Evolutionary conservation across 768 basidiomycete genomes (phyloP), one percentile per base, ranked within the genome.

Genomic region (Hysterangium stoloniferum): DNA sequence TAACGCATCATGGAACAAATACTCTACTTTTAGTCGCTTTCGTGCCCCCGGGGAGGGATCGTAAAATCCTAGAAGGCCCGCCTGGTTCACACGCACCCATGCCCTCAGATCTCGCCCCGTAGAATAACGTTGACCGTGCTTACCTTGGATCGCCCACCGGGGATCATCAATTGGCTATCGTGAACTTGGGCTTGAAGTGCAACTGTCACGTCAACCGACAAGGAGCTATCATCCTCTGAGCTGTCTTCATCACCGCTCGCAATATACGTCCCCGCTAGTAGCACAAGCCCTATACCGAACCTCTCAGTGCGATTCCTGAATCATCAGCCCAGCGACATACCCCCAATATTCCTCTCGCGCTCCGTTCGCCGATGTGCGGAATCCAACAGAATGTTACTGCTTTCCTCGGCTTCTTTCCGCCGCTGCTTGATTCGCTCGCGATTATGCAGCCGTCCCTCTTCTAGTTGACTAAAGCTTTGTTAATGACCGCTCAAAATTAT

Each of bases 61-160:
- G 61, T 78, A 82, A 70, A 96, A 92, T n/a, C 91, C 91, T 60
- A 88, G 82, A 34, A 95, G 71, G 24, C 79, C 76, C 52, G 80
- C 70, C 86, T 86, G 57, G 29, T 48, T 38, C 47, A 47, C 20
- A 51, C 55, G 28, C 57, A 52, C 31, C 43, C n/a, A n/a, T n/a
- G 49, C 40, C 58, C 32, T 38, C 31, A 50, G 40, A 13, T 20
- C 45, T 25, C 15, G 29, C n/a, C n/a, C 12, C n/a, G 37, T 29
- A 41, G 4, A 22, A 33, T 36, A 37, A 34, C 42, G 43, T 42
- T 35, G n/a, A 36, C 22, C 6, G 28, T 28, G 60, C 70, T 57
- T 59, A 88, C 86, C 76, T 94, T 95, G 41, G 78, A 71, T 58
- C 82, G 72, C 40, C 80, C 82, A 45, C 80, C 79, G 35, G 90